Base-by-base conservation (phyloP, 805 yeast genomes). In the Ogataea dorogensis region DNA sequence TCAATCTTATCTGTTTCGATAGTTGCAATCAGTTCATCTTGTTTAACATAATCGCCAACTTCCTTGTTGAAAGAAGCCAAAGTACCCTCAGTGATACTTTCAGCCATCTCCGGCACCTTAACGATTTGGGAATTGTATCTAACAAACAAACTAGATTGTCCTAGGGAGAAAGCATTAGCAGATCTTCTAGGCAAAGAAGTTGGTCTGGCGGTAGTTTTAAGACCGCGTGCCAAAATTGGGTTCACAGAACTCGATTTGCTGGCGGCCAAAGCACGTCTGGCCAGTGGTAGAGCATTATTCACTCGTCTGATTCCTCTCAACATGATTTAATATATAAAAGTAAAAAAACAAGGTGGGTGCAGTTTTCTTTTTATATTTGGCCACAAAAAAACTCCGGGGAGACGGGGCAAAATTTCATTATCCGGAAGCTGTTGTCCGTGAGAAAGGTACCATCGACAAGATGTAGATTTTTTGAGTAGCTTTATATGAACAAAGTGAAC, bases 1-100 rank as follows among this genome's bases (percentile, higher is more conserved):
- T 93, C 98, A 55, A 93, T 89, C 72, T 93, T 93, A 65, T 93
- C 98, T 32, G 98, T 93, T 70, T 93, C 98, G 53, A 93, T 91
- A 47, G 97, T 89, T 40, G 98, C 98, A 51, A 93, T 72, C 48
- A 85, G 79, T 68, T 91, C 98, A 64, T 91, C 98, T 50, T 69
- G 77, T 40, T 73, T 76, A 38, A 91, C 91, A 53, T 67, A 88
- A 43, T 91, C 98, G 49, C 98, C 98, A 44, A 88, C 87, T 44
- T 76, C 66, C 59, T 81, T 82, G 47, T 71, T 67, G 58, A 68
- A 81, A 12, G 74, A 53, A 47, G 86, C 71, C 49, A 93, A 74
- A 32, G 98, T 86, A 61, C 98, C 98, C 65, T 93, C 98, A 26
- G 96, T 86, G 58, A 93, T 82, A 33, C 97, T 89, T 68, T 93